phyloP scores from a whole-genome alignment of 306 rosid genomes.

The Nissolia schottii region DNA sequence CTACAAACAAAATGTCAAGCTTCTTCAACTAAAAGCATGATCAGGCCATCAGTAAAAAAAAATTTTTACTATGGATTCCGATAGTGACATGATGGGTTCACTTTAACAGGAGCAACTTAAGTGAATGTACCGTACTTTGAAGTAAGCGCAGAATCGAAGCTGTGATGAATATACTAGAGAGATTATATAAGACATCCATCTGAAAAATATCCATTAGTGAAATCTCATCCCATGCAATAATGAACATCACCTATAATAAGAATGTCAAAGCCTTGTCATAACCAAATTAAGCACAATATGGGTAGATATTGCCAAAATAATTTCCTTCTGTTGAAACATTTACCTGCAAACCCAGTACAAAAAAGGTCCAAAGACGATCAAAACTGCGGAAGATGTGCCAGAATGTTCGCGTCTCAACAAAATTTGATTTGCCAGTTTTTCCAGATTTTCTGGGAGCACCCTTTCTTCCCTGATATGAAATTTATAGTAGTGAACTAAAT shows the following conservation, averaged over 20 bases:
- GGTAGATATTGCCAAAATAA: not conserved
- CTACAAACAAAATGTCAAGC: too few species aligned
- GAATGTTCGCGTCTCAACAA: constrained; percentile 81
- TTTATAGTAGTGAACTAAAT: constrained; percentile 9
- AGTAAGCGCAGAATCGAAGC: constrained; percentile 89
- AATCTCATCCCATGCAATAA: constrained; percentile 69
- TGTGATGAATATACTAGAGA: constrained; percentile 91
- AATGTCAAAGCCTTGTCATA: constrained; percentile 26
- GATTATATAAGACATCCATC: constrained; percentile 52
- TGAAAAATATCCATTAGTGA: constrained; percentile 48
- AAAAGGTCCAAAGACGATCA: constrained; percentile 96
- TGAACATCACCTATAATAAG: constrained; percentile 60
- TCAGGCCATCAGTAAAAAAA: too few species aligned
- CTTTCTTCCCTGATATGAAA: constrained; percentile 57
- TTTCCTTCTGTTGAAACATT: constrained; percentile 22
- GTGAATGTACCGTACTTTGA: constrained; percentile 61
- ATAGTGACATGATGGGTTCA: not conserved
- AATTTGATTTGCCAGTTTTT: constrained; percentile 77
- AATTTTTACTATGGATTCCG: too few species aligned
- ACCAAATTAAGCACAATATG: constrained; percentile 32
- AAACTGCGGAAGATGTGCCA: constrained; percentile 95
- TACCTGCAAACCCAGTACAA: constrained; percentile 88
- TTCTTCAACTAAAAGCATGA: too few species aligned
- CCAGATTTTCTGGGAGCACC: constrained; percentile 46
- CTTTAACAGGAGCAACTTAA: not conserved